Percentiles rank a stretch among this genome's conserved stretches.
Evolutionary conservation across 371 early-diverging fungal genomes (phyloP).

Genomic region (Mortierella sp.): DNA sequence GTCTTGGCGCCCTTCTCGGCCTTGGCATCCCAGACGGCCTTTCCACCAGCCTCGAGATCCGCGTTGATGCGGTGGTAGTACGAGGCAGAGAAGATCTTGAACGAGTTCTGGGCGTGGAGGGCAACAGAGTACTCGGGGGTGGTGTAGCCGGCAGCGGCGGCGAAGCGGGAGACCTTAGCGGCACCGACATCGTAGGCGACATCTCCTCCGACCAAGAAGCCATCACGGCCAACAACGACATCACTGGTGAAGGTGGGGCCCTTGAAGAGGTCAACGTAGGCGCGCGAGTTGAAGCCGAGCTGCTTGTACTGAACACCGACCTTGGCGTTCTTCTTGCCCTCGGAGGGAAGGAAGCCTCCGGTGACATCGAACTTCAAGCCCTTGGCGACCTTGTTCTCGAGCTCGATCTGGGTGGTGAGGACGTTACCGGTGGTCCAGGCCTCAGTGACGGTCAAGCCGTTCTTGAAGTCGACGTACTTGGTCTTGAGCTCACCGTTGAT

Average conservation of each 20-base stretch:
- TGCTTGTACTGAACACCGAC: constrained; percentile 88
- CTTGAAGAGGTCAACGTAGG: constrained; percentile 83
- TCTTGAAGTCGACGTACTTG: constrained; percentile 94
- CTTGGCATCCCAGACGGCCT: constrained; percentile 92
- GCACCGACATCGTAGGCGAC: constrained; percentile 92
- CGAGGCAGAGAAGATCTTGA: constrained; percentile 87
- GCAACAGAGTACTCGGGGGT: constrained; percentile 90
- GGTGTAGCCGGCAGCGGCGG: constrained; percentile 88
- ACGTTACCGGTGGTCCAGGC: constrained; percentile 96
- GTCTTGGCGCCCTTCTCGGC: constrained; percentile 59
- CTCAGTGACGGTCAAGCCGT: constrained; percentile 95
- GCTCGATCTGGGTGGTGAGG: constrained; percentile 92
- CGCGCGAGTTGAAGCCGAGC: constrained; percentile 80
- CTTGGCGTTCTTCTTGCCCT: constrained; percentile 78
- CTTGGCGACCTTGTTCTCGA: constrained; percentile 94
- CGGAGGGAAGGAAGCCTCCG: constrained; percentile 63
- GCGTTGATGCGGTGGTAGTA: constrained; percentile 96
- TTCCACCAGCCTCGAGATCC: constrained; percentile 94
- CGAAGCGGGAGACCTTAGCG: constrained; percentile 89
- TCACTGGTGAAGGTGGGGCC: constrained; percentile 86
- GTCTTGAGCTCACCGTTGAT: constrained; percentile 97
- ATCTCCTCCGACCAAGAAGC: constrained; percentile 93
- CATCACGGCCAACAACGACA: constrained; percentile 84
- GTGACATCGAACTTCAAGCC: constrained; percentile 82
- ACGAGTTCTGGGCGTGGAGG: constrained; percentile 78